These are phyloP conservation scores for Sinapis alba DNA, from an alignment of 441 rosid genomes.

Conservation along the genomic window DNA sequence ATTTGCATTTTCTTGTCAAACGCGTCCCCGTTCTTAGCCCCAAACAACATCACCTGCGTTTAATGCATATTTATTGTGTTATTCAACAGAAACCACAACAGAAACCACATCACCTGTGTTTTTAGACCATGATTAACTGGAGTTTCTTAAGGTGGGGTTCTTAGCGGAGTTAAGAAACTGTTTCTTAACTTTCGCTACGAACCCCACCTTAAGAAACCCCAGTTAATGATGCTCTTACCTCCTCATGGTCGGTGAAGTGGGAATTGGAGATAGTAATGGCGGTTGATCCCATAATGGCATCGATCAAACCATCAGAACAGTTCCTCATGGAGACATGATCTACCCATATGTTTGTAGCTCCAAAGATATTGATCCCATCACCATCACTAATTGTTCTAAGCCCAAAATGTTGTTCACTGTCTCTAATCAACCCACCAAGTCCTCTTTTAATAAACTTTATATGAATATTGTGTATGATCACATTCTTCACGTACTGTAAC, in stretches of 20 bases:
- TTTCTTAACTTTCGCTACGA: no score
- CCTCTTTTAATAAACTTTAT: conserved; percentile 47
- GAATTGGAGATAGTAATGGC: conserved; percentile 78
- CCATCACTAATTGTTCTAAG: conserved; percentile 66
- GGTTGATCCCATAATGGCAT: conserved; percentile 69
- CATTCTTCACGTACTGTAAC: conserved; percentile 54
- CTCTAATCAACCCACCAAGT: conserved; percentile 62
- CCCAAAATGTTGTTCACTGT: conserved; percentile 57
- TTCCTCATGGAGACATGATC: conserved; percentile 77
- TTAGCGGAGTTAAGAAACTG: no score
- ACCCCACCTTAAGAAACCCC: no score
- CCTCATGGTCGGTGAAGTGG: conserved; percentile 73
- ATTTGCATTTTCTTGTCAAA: conserved; percentile 65
- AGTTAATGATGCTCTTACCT: no score
- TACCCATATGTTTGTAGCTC: conserved; percentile 68
- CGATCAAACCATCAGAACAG: conserved; percentile 75
- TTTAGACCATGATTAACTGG: no score
- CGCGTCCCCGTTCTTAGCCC: conserved; percentile 45
- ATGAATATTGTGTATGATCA: conserved; percentile 65
- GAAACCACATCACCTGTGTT: no score
- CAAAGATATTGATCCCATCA: conserved; percentile 73
- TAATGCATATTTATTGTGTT: background rate
- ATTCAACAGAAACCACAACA: background rate
- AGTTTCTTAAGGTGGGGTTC: no score
- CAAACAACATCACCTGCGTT: conserved; percentile 67